phyloP scores from a whole-genome alignment of 352 stramenopile species.

The Globisporangium sylvaticum region DNA sequence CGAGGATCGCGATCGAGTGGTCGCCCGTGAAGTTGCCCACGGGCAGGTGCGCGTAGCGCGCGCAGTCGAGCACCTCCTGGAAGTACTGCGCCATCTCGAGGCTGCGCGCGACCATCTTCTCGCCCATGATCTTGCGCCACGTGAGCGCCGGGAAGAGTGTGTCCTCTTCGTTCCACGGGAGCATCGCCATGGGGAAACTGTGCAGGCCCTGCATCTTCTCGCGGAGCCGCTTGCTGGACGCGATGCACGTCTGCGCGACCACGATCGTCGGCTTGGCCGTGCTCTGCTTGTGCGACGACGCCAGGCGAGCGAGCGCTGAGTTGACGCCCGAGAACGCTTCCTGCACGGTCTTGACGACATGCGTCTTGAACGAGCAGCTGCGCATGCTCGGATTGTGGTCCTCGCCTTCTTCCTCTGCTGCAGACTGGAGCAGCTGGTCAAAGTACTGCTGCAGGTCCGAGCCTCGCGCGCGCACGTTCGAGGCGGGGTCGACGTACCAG shows the following conservation, averaged over 20 bases:
- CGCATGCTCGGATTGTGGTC: constrained; percentile 34
- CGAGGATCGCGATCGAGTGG: constrained; percentile 88
- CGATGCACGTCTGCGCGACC: constrained; percentile 70
- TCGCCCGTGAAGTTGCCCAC: constrained; percentile 94
- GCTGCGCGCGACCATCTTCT: constrained; percentile 70
- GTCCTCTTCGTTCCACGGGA: constrained; percentile 83
- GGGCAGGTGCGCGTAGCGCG: constrained; percentile 90
- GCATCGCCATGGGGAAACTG: constrained; percentile 90
- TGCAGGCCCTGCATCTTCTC: constrained; percentile 87
- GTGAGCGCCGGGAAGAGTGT: constrained; percentile 88
- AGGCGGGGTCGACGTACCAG: constrained; percentile 72
- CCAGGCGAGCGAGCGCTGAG: constrained; percentile 74
- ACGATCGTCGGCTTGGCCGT: constrained; percentile 80
- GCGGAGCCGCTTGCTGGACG: constrained; percentile 58
- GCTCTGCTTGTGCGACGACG: constrained; percentile 75
- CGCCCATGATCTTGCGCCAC: constrained; percentile 89
- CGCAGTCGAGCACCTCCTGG: constrained; percentile 83
- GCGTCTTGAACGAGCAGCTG: constrained; percentile 50
- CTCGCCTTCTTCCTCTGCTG: constrained; percentile 24
- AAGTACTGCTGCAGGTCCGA: constrained; percentile 54
- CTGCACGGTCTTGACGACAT: constrained; percentile 75
- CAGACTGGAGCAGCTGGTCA: constrained; percentile 32
- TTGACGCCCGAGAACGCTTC: constrained; percentile 87
- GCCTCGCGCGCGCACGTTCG: constrained; percentile 42
- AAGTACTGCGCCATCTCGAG: constrained; percentile 88